Percentiles rank a stretch among this genome's conserved stretches.
Conservation (phyloP, 75 land plant genomes). For the Isoetes taiwanensis region DNA sequence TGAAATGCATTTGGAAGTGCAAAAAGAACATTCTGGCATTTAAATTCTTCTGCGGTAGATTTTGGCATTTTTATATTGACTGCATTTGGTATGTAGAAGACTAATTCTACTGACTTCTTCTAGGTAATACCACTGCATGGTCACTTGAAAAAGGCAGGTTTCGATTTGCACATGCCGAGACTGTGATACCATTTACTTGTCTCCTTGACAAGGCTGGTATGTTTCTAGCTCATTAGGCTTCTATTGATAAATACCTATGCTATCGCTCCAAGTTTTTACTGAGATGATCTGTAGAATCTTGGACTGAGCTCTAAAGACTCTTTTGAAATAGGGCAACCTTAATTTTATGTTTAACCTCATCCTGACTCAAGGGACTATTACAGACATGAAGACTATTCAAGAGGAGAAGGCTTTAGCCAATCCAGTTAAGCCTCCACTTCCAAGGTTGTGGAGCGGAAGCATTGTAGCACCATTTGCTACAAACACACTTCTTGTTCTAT, state of each 20-base stretch:
- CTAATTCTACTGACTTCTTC: not conserved
- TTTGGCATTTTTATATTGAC: no score
- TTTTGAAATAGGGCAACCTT: no score
- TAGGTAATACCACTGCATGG: slow-evolving; percentile 29
- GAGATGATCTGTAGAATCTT: no score
- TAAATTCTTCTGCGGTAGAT: no score
- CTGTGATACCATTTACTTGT: slow-evolving; percentile 80
- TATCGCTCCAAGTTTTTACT: not conserved
- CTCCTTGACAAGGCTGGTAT: slow-evolving; percentile 72
- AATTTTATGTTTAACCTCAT: not conserved
- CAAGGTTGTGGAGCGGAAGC: slow-evolving; percentile 63
- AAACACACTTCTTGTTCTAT: slow-evolving; percentile 70
- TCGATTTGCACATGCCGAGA: slow-evolving; percentile 96
- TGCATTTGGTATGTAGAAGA: no score
- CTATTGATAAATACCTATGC: no score
- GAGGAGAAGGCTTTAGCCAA: slow-evolving; percentile 42
- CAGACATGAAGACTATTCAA: slow-evolving; percentile 53
- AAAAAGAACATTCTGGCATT: no score
- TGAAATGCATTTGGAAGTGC: no score
- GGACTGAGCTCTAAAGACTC: no score
- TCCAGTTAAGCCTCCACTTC: slow-evolving; percentile 65
- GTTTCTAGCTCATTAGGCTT: no score
- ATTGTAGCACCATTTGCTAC: slow-evolving; percentile 86
- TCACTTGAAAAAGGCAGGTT: slow-evolving; percentile 67
- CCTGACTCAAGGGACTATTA: not conserved